Percentiles rank a stretch among this genome's conserved stretches.
These are phyloP conservation scores for Lippia alba DNA, from an alignment of 305 asterid genomes.

Conservation along the genomic window DNA sequence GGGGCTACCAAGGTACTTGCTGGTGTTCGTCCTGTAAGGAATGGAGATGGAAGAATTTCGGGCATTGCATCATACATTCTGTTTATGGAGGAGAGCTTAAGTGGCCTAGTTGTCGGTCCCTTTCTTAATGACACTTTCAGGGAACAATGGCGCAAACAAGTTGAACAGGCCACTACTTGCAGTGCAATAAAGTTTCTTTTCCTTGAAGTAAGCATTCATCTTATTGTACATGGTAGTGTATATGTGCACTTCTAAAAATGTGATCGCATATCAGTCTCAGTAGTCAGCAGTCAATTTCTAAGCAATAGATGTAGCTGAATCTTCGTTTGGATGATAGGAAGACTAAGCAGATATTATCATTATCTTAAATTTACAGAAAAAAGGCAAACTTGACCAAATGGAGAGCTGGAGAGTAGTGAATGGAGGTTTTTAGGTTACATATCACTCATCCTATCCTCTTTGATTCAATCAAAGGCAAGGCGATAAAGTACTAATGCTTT, in stretches of 20 bases:
- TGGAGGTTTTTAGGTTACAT: no score
- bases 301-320: constrained; percentile 23
- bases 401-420: no score
- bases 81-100: constrained; percentile 91
- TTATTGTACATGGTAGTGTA: constrained; percentile 24
- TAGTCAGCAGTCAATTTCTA: constrained; percentile 20
- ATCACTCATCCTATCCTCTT: no score
- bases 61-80: constrained; percentile 71
- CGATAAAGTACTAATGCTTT: no score
- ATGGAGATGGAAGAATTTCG: constrained; percentile 70
- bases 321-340: constrained; percentile 21
- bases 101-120: constrained; percentile 78
- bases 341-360: no score
- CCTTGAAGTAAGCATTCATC: constrained; percentile 69
- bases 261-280: constrained; percentile 14
- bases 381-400: no score
- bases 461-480: no score
- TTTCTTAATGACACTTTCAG: constrained; percentile 70
- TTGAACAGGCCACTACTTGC: constrained; percentile 70
- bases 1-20: constrained; percentile 66
- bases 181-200: constrained; percentile 64
- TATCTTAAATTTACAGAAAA: no score
- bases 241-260: constrained; percentile 13
- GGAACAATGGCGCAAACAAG: constrained; percentile 77
- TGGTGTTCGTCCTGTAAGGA: constrained; percentile 65